A percentile compares a stretch with the other conserved stretches of the same genome.
These are phyloP conservation scores for Neofusicoccum cordaticola DNA, from an alignment of 2,329 filamentous ascomycete genomes.

Conservation along the genomic window DNA sequence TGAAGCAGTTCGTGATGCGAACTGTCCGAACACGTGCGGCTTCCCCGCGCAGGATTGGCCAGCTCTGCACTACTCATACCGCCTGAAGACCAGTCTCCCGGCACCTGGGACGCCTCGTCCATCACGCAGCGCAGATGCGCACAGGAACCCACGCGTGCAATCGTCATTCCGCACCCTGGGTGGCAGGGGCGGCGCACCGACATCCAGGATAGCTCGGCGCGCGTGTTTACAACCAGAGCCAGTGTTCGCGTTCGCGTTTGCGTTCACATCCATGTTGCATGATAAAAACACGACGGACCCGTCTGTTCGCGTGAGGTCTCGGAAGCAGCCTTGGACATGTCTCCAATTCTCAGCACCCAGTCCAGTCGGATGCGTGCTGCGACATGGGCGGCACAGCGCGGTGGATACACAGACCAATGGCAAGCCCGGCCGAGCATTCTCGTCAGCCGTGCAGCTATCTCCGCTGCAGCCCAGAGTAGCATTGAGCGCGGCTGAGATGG, in stretches of 20 bases:
- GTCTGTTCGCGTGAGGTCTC: background rate
- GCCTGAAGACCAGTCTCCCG: background rate
- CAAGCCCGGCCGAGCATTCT: background rate
- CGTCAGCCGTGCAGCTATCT: background rate
- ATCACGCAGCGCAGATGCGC: background rate
- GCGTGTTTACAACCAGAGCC: background rate
- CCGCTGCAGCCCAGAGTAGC: background rate
- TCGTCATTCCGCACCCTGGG: background rate
- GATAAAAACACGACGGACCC: background rate
- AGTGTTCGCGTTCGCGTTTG: background rate
- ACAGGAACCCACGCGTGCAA: background rate
- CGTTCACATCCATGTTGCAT: background rate
- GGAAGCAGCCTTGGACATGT: background rate
- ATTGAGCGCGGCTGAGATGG: background rate
- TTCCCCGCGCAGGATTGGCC: background rate
- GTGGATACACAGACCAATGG: background rate
- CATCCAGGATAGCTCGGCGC: background rate
- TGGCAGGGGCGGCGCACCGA: background rate
- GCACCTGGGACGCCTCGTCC: constrained; percentile 1
- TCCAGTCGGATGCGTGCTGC: background rate
- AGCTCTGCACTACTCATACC: background rate
- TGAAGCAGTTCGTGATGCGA: background rate
- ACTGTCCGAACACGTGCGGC: background rate
- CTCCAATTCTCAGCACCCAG: background rate
- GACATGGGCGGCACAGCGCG: background rate